Base-by-base conservation (phyloP, 495 filamentous ascomycete species). In the Tricharina praecox region DNA sequence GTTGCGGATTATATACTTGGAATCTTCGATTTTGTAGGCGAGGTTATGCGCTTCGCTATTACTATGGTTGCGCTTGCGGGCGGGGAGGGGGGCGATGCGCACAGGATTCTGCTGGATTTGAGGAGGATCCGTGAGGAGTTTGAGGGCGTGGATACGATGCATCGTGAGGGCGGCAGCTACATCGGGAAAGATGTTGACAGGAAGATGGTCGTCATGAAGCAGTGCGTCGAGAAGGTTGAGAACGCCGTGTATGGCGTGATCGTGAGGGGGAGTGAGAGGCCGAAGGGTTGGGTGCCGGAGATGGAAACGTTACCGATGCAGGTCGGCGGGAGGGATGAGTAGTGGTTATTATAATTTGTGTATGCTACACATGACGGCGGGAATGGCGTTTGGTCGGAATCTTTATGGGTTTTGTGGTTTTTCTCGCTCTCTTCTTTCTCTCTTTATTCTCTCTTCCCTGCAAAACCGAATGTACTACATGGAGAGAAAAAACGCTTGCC, bases 11-110 rank as follows among this genome's bases (percentile, higher is more conserved):
- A 93, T 59, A 55, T 94, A 21, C 79, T 92, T 50, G 90, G 92
- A 3, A 66, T 97, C 5, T 94, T 93, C 54, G 90, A 97, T 63
- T 69, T 95, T 40, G 80, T 81, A 0, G 90, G 90, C 8, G 90
- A 97, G 64, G 71, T 96, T 66, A 97, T 97, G 90, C 72, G 85
- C 23, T 95, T 93, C 63, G 85, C 83, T 0, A 88, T 94, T 25
- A 84, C 82, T 13, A 71, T 74, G 16, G 80, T 84, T 55, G 81
- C 81, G 0, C 75, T 79, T 15, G 41, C 74, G 74, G 68, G 67
- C 4, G 50, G 54, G 41, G 52, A 53, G 43, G 47, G 60, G n/a
- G 36, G 49, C 30, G 61, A 62, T 9, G 49, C 47, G 19, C 30
- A 45, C 5, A 45, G 35, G 36, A 51, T 56, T 28, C 23, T 51